Conservation (phyloP, 2,329 filamentous ascomycete species). For the Claviceps africana region DNA sequence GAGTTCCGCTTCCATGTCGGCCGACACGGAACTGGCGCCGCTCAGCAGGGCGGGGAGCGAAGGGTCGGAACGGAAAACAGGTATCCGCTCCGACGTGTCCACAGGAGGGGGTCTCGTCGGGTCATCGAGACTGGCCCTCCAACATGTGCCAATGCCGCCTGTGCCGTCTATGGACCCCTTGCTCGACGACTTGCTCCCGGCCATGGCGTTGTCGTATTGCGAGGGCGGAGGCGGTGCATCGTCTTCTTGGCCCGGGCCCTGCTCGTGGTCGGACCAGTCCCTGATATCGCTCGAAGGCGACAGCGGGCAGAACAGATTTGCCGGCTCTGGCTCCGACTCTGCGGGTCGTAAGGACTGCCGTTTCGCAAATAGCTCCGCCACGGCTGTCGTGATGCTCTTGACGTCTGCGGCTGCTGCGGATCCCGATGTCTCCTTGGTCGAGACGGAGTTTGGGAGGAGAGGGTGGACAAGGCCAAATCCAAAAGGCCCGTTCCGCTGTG, state of each 20-base stretch:
- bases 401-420: not conserved
- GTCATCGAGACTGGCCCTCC: slow-evolving; percentile 42
- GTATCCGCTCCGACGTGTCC: slow-evolving; percentile 31
- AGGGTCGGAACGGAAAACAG: slow-evolving; percentile 47
- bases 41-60: slow-evolving; percentile 50
- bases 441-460: not conserved
- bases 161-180: slow-evolving; percentile 35
- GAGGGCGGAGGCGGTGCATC: not conserved
- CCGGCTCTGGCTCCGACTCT: slow-evolving; percentile 8
- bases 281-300: slow-evolving; percentile 27
- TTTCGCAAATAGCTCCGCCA: not conserved
- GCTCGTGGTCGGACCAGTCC: slow-evolving; percentile 17
- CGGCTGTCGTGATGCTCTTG: not conserved
- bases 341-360: not conserved
- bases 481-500: slow-evolving; percentile 11
- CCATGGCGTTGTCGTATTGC: no score
- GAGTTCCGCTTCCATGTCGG: slow-evolving; percentile 47
- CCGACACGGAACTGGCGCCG: slow-evolving; percentile 49
- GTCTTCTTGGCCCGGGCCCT: slow-evolving; percentile 31
- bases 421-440: not conserved
- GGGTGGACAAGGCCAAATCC: not conserved
- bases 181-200: slow-evolving; percentile 31
- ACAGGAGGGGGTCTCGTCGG: slow-evolving; percentile 33
- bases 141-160: slow-evolving; percentile 35
- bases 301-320: slow-evolving; percentile 26